These are phyloP conservation scores for Mastigamoeba balamuthi DNA, from an alignment of 78 protist species.

Conservation along the genomic window DNA sequence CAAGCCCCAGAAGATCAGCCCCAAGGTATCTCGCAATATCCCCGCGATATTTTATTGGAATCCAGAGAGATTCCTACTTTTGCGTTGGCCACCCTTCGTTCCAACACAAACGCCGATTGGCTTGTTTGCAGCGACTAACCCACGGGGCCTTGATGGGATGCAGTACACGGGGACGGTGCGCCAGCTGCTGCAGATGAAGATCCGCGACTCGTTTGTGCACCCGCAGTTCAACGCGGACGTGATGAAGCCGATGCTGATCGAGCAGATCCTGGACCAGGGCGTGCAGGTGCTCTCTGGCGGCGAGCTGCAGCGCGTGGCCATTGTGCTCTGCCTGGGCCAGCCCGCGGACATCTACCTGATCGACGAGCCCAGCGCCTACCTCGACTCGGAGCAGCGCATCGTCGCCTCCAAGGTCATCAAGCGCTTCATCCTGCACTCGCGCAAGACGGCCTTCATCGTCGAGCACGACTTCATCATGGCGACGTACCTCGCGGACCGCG, in stretches of 20 bases:
- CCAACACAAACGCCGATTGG: background rate
- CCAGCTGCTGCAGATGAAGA: slow-evolving; percentile 74
- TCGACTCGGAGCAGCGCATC: slow-evolving; percentile 99
- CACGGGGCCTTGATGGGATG: background rate
- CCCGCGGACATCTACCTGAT: slow-evolving; percentile 98
- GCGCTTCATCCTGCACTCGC: slow-evolving; percentile 92
- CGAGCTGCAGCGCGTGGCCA: slow-evolving; percentile 99
- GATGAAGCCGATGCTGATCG: slow-evolving; percentile 86
- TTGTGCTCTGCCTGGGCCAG: slow-evolving; percentile 87
- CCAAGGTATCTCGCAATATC: slow-evolving; percentile 77
- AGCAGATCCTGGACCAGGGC: slow-evolving; percentile 72
- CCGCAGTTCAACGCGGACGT: slow-evolving; percentile 97
- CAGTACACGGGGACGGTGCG: slow-evolving; percentile 38
- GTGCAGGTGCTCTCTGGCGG: slow-evolving; percentile 96
- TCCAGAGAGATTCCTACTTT: background rate
- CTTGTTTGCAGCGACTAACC: background rate
- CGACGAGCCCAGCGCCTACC: slow-evolving; percentile 99
- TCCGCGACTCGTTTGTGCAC: slow-evolving; percentile 68
- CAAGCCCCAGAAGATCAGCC: slow-evolving; percentile 98
- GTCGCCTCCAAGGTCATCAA: slow-evolving; percentile 93
- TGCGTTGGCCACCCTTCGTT: background rate
- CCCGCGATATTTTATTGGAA: background rate
- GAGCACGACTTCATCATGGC: slow-evolving; percentile 99
- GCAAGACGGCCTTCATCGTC: slow-evolving; percentile 97
- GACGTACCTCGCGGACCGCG: slow-evolving; percentile 97